These are phyloP conservation scores for Crithidia mellificae DNA, from an alignment of 208 protist genomes.

Conservation along the genomic window DNA sequence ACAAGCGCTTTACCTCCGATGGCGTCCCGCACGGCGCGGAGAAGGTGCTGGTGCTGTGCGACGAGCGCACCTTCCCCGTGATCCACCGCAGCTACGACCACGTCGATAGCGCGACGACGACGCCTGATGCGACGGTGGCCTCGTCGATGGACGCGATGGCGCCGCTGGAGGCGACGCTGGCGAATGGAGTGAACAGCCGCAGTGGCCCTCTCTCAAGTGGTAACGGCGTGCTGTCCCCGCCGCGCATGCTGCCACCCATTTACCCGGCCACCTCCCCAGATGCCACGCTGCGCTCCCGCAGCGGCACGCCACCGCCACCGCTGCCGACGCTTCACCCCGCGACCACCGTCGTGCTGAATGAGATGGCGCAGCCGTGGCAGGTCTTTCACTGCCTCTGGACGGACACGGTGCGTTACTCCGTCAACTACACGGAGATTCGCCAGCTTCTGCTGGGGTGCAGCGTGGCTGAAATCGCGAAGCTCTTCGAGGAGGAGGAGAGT, in stretches of 20 bases:
- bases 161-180: neutral
- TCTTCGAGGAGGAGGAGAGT: conserved; percentile 11
- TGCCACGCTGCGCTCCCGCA: neutral
- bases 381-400: conserved; percentile 39
- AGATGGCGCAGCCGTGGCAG: conserved; percentile 28
- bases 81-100: conserved; percentile 12
- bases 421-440: conserved; percentile 39
- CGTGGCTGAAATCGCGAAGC: conserved; percentile 24
- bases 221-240: neutral
- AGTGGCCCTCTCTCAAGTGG: no score
- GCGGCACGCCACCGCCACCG: neutral
- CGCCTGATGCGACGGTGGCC: conserved; percentile 4
- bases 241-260: conserved; percentile 6
- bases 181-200: neutral
- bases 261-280: neutral
- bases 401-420: conserved; percentile 51
- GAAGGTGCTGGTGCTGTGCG: conserved; percentile 28
- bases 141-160: conserved; percentile 12
- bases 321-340: neutral
- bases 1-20: conserved; percentile 12
- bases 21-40: conserved; percentile 22
- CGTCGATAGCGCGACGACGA: conserved; percentile 1
- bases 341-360: neutral
- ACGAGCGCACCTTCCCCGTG: conserved; percentile 23
- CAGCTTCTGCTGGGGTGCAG: conserved; percentile 37